These are phyloP conservation scores for Pseudogymnoascus pannorum DNA, from an alignment of 2,329 filamentous ascomycete species.

Conservation along the genomic window DNA sequence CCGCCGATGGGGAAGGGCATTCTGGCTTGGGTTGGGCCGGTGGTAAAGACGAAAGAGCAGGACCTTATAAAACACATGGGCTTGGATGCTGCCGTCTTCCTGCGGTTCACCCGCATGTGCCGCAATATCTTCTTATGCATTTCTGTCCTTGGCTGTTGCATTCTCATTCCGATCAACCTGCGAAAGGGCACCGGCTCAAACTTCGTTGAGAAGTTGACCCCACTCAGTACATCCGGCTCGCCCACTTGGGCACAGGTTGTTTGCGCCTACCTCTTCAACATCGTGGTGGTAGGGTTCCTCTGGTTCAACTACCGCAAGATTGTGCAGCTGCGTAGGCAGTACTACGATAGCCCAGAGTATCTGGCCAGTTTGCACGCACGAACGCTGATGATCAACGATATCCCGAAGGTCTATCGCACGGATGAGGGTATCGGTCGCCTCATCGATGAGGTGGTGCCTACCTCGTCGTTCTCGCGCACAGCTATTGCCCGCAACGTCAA, in stretches of 20 bases:
- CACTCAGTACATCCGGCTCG: conserved; percentile 44
- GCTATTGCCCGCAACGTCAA: conserved; percentile 89
- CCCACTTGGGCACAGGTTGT: conserved; percentile 54
- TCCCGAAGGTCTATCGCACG: conserved; percentile 66
- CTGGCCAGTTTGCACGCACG: conserved; percentile 77
- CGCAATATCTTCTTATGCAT: conserved; percentile 79
- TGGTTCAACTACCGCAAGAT: conserved; percentile 87
- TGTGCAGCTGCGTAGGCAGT: conserved; percentile 61
- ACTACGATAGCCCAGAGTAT: conserved; percentile 82
- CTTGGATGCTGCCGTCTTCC: conserved; percentile 83
- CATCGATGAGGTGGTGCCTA: conserved; percentile 72
- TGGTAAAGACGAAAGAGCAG: conserved; percentile 70
- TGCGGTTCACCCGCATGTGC: conserved; percentile 85
- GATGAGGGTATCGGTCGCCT: conserved; percentile 85
- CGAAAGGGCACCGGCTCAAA: conserved; percentile 35
- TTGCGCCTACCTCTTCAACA: conserved; percentile 59
- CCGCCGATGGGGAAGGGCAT: conserved; percentile 80
- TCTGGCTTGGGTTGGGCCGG: conserved; percentile 76
- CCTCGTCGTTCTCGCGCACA: conserved; percentile 69
- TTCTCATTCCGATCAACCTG: conserved; percentile 78
- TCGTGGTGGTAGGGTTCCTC: conserved; percentile 70
- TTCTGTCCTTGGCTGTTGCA: conserved; percentile 62
- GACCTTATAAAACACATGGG: conserved; percentile 76
- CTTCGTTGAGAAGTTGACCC: conserved; percentile 50
- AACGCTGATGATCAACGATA: conserved; percentile 70